Percentiles rank a stretch among this genome's conserved stretches.
Conservation (phyloP, 108 stramenopile genomes). For the Cyclostephanos invisitatus region DNA sequence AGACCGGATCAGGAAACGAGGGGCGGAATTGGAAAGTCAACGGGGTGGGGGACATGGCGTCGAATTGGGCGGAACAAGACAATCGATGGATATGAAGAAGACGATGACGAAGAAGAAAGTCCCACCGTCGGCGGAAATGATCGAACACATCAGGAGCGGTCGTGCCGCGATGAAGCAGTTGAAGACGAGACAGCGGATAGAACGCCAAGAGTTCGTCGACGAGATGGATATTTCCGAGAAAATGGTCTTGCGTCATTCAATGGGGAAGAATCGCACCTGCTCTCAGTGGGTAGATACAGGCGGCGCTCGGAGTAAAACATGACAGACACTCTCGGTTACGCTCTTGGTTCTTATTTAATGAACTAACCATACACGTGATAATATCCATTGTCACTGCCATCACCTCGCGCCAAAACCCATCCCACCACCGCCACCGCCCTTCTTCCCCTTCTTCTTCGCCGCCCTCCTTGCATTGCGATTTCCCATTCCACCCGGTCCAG, state of each 20-base stretch:
- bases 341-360: background rate
- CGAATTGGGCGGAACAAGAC: background rate
- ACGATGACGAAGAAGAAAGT: constrained; percentile 27
- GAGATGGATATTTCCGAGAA: constrained; percentile 19
- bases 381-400: background rate
- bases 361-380: background rate
- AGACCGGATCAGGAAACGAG: constrained; percentile 1
- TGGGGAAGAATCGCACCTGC: background rate
- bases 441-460: constrained; percentile 86
- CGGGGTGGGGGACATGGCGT: background rate
- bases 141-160: constrained; percentile 43
- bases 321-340: background rate
- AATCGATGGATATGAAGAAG: constrained; percentile 5
- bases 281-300: background rate
- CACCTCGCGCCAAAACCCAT: constrained; percentile 69
- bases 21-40: constrained; percentile 22
- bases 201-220: constrained; percentile 28
- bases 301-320: background rate
- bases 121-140: constrained; percentile 38
- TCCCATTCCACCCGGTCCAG: constrained; percentile 46
- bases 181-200: constrained; percentile 27
- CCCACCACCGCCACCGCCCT: constrained; percentile 73
- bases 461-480: constrained; percentile 80
- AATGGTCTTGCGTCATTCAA: constrained; percentile 28
- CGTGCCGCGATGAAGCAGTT: constrained; percentile 34